A percentile compares a stretch with the other conserved stretches of the same genome.
Evolutionary conservation across 1,284 basidiomycete genomes (phyloP).

Genomic region (Takashimella tepidaria): DNA sequence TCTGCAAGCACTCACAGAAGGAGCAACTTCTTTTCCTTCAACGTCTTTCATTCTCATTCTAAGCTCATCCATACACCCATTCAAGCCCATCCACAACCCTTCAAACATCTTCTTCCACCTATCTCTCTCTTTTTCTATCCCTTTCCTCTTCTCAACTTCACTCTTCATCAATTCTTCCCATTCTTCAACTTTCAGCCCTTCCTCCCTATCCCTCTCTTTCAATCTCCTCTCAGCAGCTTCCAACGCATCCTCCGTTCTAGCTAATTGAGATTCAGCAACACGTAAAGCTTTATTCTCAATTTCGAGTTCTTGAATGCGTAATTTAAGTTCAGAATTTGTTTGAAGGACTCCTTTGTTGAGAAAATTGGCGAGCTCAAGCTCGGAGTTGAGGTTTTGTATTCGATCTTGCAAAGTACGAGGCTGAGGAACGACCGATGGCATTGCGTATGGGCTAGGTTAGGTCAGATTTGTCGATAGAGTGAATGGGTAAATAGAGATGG

Average conservation of each 20-base stretch:
- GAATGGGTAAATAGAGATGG: no score
- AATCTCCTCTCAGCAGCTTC: slow-evolving; percentile 7
- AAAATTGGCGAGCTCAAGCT: slow-evolving; percentile 37
- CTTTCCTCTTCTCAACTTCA: not conserved
- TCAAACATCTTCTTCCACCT: slow-evolving; percentile 12
- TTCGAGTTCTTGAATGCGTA: slow-evolving; percentile 37
- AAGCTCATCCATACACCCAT: slow-evolving; percentile 2
- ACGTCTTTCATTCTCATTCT: not conserved
- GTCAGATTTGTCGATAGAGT: no score
- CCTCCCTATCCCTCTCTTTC: slow-evolving; percentile 3
- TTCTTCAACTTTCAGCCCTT: not conserved
- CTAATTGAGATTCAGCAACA: slow-evolving; percentile 27
- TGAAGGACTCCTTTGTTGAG: slow-evolving; percentile 41
- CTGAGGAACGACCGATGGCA: not conserved
- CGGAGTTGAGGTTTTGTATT: slow-evolving; percentile 13
- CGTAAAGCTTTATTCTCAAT: slow-evolving; percentile 32
- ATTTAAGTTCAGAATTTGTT: slow-evolving; percentile 32
- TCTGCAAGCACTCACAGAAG: not conserved
- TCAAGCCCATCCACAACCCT: no score
- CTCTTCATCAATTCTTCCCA: not conserved
- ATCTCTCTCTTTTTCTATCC: slow-evolving; percentile 4
- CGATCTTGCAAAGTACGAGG: slow-evolving; percentile 1
- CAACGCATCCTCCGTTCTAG: slow-evolving; percentile 30
- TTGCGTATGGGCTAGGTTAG: not conserved
- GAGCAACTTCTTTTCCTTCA: not conserved